Evolutionary conservation across 768 basidiomycete genomes (phyloP).

Genomic region (Boletus rex-veris): DNA sequence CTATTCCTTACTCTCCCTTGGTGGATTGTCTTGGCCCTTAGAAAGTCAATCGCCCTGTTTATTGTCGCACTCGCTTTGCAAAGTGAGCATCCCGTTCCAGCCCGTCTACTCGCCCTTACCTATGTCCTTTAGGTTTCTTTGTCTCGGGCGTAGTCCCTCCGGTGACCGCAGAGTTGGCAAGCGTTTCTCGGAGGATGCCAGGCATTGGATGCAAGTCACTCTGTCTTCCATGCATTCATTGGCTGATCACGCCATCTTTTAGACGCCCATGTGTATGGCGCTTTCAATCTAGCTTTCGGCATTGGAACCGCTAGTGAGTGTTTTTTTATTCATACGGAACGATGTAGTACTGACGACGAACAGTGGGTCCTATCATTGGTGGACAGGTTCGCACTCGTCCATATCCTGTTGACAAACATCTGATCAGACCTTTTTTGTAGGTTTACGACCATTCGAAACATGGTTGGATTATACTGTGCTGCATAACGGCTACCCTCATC

Average conservation of each 20-base stretch:
- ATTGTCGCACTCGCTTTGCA: slow-evolving; percentile 43
- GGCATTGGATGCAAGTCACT: slow-evolving; percentile 65
- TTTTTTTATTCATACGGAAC: not conserved
- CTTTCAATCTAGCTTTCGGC: slow-evolving; percentile 70
- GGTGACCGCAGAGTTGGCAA: slow-evolving; percentile 63
- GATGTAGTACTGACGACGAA: slow-evolving; percentile 1
- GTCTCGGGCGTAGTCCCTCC: slow-evolving; percentile 57
- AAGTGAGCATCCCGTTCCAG: slow-evolving; percentile 39
- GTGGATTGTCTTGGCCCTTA: slow-evolving; percentile 56
- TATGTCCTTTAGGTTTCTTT: slow-evolving; percentile 50
- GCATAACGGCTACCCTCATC: slow-evolving; percentile 45
- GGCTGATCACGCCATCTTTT: not conserved
- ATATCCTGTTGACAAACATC: not conserved
- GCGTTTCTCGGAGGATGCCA: slow-evolving; percentile 50
- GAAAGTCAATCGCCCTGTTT: slow-evolving; percentile 44
- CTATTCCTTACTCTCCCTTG: slow-evolving; percentile 58
- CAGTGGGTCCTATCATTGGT: slow-evolving; percentile 69
- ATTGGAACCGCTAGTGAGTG: slow-evolving; percentile 57
- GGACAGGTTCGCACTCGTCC: slow-evolving; percentile 49
- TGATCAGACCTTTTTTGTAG: slow-evolving; percentile 31
- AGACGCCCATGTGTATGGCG: slow-evolving; percentile 76
- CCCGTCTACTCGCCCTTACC: not conserved
- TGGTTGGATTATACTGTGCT: slow-evolving; percentile 61
- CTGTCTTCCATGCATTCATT: not conserved
- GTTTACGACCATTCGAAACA: slow-evolving; percentile 52